Conservation (phyloP, 2,329 filamentous ascomycete genomes). For the Pseudogymnoascus sp. region DNA sequence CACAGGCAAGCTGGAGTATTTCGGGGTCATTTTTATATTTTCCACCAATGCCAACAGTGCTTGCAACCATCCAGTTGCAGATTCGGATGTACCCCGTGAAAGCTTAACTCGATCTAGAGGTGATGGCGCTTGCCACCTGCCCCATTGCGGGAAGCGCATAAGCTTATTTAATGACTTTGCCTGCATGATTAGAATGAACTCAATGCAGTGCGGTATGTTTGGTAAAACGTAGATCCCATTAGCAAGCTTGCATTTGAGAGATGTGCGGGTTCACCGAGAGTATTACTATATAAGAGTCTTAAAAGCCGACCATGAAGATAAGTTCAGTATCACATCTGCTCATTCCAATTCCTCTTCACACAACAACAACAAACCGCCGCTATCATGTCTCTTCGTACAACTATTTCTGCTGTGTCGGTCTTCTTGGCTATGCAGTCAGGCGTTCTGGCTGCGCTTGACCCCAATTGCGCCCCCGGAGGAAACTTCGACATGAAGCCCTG, state of each 20-base stretch:
- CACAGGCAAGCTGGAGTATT: neutral
- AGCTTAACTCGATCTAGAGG: neutral
- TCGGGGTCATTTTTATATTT: neutral
- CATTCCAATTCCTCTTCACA: neutral
- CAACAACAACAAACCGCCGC: neutral
- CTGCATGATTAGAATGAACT: conserved; percentile 1
- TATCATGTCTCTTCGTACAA: neutral
- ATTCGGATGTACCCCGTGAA: neutral
- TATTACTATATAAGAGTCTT: neutral
- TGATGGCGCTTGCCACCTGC: neutral
- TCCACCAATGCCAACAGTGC: neutral
- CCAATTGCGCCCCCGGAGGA: conserved; percentile 23
- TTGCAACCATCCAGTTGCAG: neutral
- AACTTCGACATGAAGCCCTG: conserved; percentile 30
- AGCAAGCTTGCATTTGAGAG: neutral
- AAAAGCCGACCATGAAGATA: neutral
- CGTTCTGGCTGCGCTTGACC: conserved; percentile 11
- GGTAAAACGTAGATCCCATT: neutral
- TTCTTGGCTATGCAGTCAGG: neutral
- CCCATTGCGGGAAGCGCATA: neutral
- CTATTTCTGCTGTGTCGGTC: neutral
- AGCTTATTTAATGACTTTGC: neutral
- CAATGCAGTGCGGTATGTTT: neutral
- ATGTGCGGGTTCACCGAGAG: neutral
- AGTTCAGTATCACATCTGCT: neutral